Conservation (phyloP, 129 eudicot genomes). For the Artemisia argyi region DNA sequence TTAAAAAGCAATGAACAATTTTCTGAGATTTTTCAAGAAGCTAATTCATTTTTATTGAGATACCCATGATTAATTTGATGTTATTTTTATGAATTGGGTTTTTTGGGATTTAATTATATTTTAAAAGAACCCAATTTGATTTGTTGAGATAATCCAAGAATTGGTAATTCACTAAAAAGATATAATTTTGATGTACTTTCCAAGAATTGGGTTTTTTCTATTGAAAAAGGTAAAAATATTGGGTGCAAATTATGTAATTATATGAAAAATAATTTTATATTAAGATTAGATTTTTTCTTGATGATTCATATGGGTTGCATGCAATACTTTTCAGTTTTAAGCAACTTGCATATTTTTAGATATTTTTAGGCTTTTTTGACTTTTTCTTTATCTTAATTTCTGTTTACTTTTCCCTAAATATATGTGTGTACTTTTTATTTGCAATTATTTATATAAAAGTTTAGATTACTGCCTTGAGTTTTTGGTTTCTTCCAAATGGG, state of each 20-base stretch:
- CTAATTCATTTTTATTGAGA: not conserved
- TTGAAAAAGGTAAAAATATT: not conserved
- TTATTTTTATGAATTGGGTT: slow-evolving; percentile 11
- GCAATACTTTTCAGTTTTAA: slow-evolving; percentile 20
- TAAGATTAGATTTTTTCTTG: slow-evolving; percentile 15
- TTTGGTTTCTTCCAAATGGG: slow-evolving; percentile 20
- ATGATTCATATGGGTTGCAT: slow-evolving; percentile 30
- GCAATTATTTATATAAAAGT: not conserved
- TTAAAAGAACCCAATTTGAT: not conserved
- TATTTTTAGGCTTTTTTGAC: slow-evolving; percentile 19
- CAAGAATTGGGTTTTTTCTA: not conserved
- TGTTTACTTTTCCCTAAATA: slow-evolving; percentile 11
- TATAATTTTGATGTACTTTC: not conserved
- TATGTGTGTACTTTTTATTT: slow-evolving; percentile 15
- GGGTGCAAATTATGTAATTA: not conserved
- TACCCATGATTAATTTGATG: not conserved
- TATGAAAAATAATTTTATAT: not conserved
- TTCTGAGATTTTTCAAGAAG: not conserved
- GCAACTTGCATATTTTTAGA: slow-evolving; percentile 17
- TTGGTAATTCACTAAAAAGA: slow-evolving; percentile 9
- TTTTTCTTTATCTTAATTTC: slow-evolving; percentile 15
- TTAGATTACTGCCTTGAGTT: slow-evolving; percentile 19
- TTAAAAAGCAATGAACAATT: not conserved
- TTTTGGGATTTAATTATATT: not conserved
- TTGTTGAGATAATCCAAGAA: slow-evolving; percentile 10